Evolutionary conservation across 2,329 filamentous ascomycete genomes (phyloP).

Genomic region (Colletotrichum sp.): DNA sequence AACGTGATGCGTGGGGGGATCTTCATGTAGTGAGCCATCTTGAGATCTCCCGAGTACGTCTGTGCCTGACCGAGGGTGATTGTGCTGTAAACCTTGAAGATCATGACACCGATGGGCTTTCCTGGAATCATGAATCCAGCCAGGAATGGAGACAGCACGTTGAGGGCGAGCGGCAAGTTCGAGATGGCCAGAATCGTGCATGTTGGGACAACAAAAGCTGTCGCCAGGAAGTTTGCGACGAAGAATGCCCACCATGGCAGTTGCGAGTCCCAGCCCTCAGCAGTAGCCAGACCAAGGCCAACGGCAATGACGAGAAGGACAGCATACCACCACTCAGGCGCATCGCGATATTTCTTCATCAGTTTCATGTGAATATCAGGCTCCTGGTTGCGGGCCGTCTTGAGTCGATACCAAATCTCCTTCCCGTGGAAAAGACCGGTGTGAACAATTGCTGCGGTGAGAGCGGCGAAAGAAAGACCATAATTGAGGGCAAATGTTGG

Average conservation of each 20-base stretch:
- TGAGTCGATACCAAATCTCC: slow-evolving; percentile 42
- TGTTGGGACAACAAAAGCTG: slow-evolving; percentile 51
- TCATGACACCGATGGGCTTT: slow-evolving; percentile 40
- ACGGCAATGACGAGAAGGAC: slow-evolving; percentile 52
- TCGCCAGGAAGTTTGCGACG: slow-evolving; percentile 39
- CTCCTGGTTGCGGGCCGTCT: slow-evolving; percentile 49
- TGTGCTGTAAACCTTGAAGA: slow-evolving; percentile 36
- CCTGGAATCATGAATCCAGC: slow-evolving; percentile 56
- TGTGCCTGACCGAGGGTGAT: slow-evolving; percentile 28
- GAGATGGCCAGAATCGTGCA: slow-evolving; percentile 16
- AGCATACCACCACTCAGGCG: slow-evolving; percentile 64
- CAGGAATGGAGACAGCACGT: slow-evolving; percentile 53
- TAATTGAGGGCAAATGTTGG: slow-evolving; percentile 54
- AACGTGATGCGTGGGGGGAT: slow-evolving; percentile 64
- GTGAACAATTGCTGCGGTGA: slow-evolving; percentile 58
- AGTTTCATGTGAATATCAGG: slow-evolving; percentile 62
- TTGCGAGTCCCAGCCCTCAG: slow-evolving; percentile 59
- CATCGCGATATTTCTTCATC: slow-evolving; percentile 61
- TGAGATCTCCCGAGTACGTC: slow-evolving; percentile 49
- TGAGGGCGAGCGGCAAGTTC: slow-evolving; percentile 34
- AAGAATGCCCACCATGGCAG: slow-evolving; percentile 41
- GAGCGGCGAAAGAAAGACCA: slow-evolving; percentile 50
- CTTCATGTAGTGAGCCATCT: slow-evolving; percentile 55
- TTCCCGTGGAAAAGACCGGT: slow-evolving; percentile 56
- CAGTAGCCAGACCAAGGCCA: slow-evolving; percentile 56